Conservation (phyloP, 2,329 filamentous ascomycete genomes). For the Xylaria sp. region DNA sequence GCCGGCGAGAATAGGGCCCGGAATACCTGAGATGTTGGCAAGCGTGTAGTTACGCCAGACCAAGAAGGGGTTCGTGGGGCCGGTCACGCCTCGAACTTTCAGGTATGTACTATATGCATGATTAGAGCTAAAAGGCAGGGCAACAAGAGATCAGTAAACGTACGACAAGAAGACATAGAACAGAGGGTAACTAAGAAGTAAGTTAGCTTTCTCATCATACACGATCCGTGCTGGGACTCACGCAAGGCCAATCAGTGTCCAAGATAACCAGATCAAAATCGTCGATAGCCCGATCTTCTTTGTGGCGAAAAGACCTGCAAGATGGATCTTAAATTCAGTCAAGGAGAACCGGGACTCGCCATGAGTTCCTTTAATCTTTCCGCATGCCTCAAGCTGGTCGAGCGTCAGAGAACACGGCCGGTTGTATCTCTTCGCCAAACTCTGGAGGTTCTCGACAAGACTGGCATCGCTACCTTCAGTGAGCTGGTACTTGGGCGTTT, state of each 20-base stretch:
- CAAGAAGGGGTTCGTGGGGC: constrained; percentile 63
- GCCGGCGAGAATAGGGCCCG: constrained; percentile 75
- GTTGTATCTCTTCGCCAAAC: constrained; percentile 54
- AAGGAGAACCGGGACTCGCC: constrained; percentile 51
- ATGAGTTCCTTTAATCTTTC: constrained; percentile 54
- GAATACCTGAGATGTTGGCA: constrained; percentile 73
- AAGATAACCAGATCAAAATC: constrained; percentile 73
- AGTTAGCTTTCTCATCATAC: constrained; percentile 32
- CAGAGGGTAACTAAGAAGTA: constrained; percentile 63
- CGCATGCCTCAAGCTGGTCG: constrained; percentile 59
- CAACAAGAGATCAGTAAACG: constrained; percentile 36
- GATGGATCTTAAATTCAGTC: constrained; percentile 59
- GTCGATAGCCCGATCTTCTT: constrained; percentile 70
- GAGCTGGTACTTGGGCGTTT: constrained; percentile 70
- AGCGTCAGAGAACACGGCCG: constrained; percentile 57
- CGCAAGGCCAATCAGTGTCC: constrained; percentile 76
- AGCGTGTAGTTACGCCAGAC: constrained; percentile 80
- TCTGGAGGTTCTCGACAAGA: constrained; percentile 57
- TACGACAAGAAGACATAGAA: constrained; percentile 79
- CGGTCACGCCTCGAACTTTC: constrained; percentile 65
- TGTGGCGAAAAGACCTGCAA: constrained; percentile 73
- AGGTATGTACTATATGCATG: constrained; percentile 63
- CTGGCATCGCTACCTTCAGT: constrained; percentile 63
- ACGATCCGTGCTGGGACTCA: constrained; percentile 49
- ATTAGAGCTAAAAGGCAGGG: constrained; percentile 10